A percentile compares a stretch with the other conserved stretches of the same genome.
These are phyloP conservation scores for Leonotis leonurus DNA, from an alignment of 257 asterid species.

Conservation along the genomic window DNA sequence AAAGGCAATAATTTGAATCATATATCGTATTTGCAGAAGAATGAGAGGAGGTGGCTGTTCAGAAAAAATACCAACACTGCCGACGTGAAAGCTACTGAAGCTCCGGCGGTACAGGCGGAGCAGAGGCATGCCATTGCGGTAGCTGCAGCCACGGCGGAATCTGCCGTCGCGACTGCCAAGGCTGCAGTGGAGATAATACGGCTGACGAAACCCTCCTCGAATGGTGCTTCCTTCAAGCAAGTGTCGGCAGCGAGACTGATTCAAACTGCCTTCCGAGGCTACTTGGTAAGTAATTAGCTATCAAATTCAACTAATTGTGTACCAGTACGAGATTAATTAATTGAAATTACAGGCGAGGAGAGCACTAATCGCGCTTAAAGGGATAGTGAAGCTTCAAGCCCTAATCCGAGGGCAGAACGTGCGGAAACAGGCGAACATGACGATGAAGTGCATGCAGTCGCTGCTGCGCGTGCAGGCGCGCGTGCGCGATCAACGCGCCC, in stretches of 20 bases:
- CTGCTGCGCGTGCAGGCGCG: conserved; percentile 84
- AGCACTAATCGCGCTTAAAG: conserved; percentile 79
- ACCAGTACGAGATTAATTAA: background rate
- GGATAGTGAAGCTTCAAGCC: conserved; percentile 91
- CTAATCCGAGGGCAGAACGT: conserved; percentile 88
- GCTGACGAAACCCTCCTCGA: conserved; percentile 37
- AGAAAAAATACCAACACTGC: conserved; percentile 34
- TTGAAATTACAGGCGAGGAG: conserved; percentile 58
- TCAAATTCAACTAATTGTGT: background rate
- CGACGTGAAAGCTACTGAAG: background rate
- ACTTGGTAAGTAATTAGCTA: conserved; percentile 34
- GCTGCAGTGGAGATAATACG: conserved; percentile 79
- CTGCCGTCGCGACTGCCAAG: conserved; percentile 66
- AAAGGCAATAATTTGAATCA: background rate
- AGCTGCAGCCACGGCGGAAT: conserved; percentile 75
- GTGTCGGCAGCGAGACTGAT: conserved; percentile 60
- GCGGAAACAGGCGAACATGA: conserved; percentile 79
- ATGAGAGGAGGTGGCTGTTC: conserved; percentile 79
- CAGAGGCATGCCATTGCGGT: conserved; percentile 72
- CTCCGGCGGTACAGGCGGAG: conserved; percentile 26
- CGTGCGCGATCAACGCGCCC: conserved; percentile 70
- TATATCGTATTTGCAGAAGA: conserved; percentile 36
- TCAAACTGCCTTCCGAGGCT: conserved; percentile 82
- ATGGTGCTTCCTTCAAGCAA: conserved; percentile 26
- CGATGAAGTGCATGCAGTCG: conserved; percentile 90